Base-by-base conservation (phyloP, 352 stramenopile genomes). In the Phytophthora sansomeana region DNA sequence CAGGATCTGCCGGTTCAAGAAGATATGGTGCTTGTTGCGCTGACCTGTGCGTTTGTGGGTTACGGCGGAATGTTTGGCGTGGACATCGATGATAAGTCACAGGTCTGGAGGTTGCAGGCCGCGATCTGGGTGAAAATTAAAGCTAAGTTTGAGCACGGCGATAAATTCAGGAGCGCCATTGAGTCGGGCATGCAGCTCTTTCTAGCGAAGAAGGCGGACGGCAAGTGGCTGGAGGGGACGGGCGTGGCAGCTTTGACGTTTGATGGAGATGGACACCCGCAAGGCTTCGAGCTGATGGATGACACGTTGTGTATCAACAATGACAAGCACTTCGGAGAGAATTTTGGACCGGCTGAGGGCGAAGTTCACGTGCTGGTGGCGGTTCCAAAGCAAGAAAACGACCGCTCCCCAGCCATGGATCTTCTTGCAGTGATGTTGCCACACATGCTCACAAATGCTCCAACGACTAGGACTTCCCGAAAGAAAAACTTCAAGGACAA, bases 281-380 rank as follows among this genome's bases (percentile, higher is more conserved):
- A 70, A 29, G 16, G 16, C 51, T 66, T 67, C 39, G 64, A 61
- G 60, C 32, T 39, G 51, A 54, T 69, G 33, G 19, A 64, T 47
- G 44, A 58, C 17, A 44, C 47, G 16, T 14, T 41, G 51, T 42
- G 19, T 2, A 49, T 78, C 32, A 65, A 72, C 30, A 36, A 74
- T 51, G 51, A 44, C 6, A 47, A 29, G 1, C 66, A 59, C 63
- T 66, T 77, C 35, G 17, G 63, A 41, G 46, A 51, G 11, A 65
- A 26, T 10, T 71, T 77, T 57, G 11, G 61, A 17, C 69, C 11
- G 49, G 49, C 1, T 17, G 39, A 63, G 2, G 36, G 42, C 38
- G 26, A 76, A 42, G 65, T 47, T 28, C 41, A 28, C 41, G 41
- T 47, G 41, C 41, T 47, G 41, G 16, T 47, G 19, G 83, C 75